Evolutionary conservation across 2,329 filamentous ascomycete species (phyloP).

Genomic region (Fusarium secorum): DNA sequence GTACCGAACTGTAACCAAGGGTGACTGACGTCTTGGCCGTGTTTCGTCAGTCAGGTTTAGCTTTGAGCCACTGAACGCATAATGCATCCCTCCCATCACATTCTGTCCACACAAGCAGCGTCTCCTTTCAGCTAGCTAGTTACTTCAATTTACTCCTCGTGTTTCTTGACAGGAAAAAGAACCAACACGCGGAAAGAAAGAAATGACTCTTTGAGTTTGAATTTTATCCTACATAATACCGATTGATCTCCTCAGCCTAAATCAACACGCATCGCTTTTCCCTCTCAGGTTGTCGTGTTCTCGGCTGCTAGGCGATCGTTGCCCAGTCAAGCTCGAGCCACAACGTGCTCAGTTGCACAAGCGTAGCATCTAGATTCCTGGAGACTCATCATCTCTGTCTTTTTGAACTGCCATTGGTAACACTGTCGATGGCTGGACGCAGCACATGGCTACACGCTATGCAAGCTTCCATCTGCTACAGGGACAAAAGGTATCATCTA

Average conservation of each 20-base stretch:
- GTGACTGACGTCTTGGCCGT: conserved; percentile 36
- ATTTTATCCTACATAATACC: neutral
- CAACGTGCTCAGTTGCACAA: conserved; percentile 30
- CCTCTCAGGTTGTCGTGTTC: conserved; percentile 1
- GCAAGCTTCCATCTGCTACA: conserved; percentile 17
- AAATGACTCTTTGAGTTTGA: neutral
- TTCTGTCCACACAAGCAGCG: neutral
- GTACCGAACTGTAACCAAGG: conserved; percentile 1
- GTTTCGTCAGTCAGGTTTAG: conserved; percentile 31
- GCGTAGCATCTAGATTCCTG: conserved; percentile 32
- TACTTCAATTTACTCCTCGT: neutral
- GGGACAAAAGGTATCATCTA: neutral
- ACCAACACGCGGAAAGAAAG: neutral
- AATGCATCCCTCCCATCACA: conserved; percentile 7
- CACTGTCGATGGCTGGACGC: conserved; percentile 20
- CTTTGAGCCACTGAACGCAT: conserved; percentile 40
- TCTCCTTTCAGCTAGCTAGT: neutral
- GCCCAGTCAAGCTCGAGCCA: conserved; percentile 23
- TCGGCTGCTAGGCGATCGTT: conserved; percentile 26
- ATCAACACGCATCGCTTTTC: conserved; percentile 9
- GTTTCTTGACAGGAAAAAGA: neutral
- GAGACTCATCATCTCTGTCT: conserved; percentile 15
- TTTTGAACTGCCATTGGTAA: conserved; percentile 23
- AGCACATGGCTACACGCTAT: conserved; percentile 25
- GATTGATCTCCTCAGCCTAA: neutral